Evolutionary conservation across 345 rosid species (phyloP), one percentile per base, ranked within the genome.

Genomic region (Anacardium occidentale): DNA sequence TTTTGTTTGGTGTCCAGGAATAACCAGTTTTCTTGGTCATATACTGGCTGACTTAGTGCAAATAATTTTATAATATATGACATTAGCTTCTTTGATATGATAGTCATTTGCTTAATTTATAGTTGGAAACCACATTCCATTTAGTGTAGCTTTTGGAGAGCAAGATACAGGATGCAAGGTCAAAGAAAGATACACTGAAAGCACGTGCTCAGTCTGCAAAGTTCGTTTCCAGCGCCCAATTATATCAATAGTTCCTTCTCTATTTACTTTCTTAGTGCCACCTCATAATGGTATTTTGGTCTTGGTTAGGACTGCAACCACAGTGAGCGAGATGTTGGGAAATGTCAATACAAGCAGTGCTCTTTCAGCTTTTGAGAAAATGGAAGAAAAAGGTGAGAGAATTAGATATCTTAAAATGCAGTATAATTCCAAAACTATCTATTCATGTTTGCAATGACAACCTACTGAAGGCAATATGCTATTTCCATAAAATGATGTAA

Each of bases 111-210:
- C n/a, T n/a, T n/a, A n/a, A n/a, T 72, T 57, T 64, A 57, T 24
- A 45, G 75, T 75, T 70, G 52, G 55, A 53, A 70, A 75, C 32
- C 64, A 70, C 76, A 73, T 67, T 63, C 20, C 37, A 40, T 74
- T 75, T 75, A 58, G 60, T 82, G 75, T 81, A 95, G 98, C 90
- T 95, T 75, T 75, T 95, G 83, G 99, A 95, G 87, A 92, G 99
- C 90, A 95, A 92, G 85, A 95, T 95, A 79, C 97, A 92, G 70
- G 99, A 95, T 80, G 99, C 99, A 64, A 91, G 71, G 83, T 89
- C 99, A 54, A 95, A 95, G 88, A 95, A 92, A 86, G 99, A 92
- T 79, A 92, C 98, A 45, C 79, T 92, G 76, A 92, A 89, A 82
- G 99, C 99, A 66, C 97, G 96, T 59, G 93, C 96, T 55, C 93